Base-by-base conservation (phyloP, 768 basidiomycete species). In the Pseudohyphozyma bogoriensis region DNA sequence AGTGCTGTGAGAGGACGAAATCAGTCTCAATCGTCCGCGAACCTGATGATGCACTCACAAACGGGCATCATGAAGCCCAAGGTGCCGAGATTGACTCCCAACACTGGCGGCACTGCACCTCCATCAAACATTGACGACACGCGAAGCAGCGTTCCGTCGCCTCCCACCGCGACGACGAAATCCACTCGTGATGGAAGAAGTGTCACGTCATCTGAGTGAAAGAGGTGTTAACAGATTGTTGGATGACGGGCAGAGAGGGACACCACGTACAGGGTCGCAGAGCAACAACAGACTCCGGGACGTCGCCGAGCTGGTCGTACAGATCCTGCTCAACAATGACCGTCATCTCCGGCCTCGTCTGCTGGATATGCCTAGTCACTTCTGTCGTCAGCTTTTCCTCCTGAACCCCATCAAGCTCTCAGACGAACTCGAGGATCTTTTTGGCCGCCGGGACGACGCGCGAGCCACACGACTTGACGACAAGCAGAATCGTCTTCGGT, bases 121-220 rank as follows among this genome's bases (percentile, higher is more conserved):
- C 82, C 77, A 66, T 84, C 86, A 73, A 96, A 96, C 12, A 96
- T 76, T 10, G 89, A 89, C 1, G 91, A 91, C 0, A 89, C 88
- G 71, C 92, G 90, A 1, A 96, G 79, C 51, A 95, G 91, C 8
- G 92, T 95, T 12, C 92, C 92, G 71, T 96, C 92, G 36, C 92
- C 92, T 47, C 92, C 92, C 2, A 96, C 75, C 0, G 92, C 93
- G 31, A 95, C 82, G 24, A 95, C 85, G 12, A 96, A 77, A 72
- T 90, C 87, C 59, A 93, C 86, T 46, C 68, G 63, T 2, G 59
- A 44, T 1, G 64, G 54, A 20, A 72, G 55, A 5, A 70, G 56
- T 2, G 28, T 22, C 9, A 29, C 32, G 18, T 57, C 50, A 18
- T 18, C 56, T 58, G 42, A 45, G 11, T 24, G 11, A 24, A 45